Evolutionary conservation across 192 early-diverging fungal genomes (phyloP).

Genomic region (Polychytrium aggregatum): DNA sequence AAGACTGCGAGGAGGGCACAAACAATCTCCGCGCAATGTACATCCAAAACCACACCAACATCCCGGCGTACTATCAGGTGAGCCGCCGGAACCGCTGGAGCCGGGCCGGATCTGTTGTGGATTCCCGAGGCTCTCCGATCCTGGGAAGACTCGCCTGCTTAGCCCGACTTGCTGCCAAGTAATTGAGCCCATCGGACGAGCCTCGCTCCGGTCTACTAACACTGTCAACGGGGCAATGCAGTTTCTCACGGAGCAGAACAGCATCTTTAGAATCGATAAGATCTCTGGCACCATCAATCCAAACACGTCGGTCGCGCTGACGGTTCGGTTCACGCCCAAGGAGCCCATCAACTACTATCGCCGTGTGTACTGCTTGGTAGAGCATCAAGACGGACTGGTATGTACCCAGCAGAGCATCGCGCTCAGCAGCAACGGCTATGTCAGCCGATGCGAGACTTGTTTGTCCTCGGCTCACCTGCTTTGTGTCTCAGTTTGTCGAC

Average conservation of each 20-base stretch:
- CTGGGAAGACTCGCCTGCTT: background rate
- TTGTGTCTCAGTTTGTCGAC: slow-evolving; percentile 23
- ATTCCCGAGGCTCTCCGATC: background rate
- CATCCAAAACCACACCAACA: slow-evolving; percentile 28
- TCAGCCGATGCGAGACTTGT: no score
- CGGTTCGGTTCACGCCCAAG: slow-evolving; percentile 34
- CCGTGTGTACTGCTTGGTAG: slow-evolving; percentile 42
- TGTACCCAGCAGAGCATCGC: no score
- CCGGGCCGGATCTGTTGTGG: background rate
- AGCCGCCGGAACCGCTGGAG: background rate
- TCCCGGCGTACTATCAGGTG: slow-evolving; percentile 35
- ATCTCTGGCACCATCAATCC: slow-evolving; percentile 33
- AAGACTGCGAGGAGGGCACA: slow-evolving; percentile 26
- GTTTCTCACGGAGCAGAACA: slow-evolving; percentile 32
- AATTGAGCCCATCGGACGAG: no score
- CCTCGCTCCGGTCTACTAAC: background rate
- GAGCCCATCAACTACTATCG: slow-evolving; percentile 49
- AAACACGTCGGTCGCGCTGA: slow-evolving; percentile 36
- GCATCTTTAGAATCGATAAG: slow-evolving; percentile 42
- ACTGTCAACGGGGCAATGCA: slow-evolving; percentile 2
- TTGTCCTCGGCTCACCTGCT: background rate
- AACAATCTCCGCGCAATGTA: slow-evolving; percentile 29
- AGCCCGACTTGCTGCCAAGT: no score
- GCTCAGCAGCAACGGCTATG: no score
- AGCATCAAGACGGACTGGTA: slow-evolving; percentile 41